phyloP scores from a whole-genome alignment of 1,139 yeast genomes.

The Lodderomyces orthopsilosis region DNA sequence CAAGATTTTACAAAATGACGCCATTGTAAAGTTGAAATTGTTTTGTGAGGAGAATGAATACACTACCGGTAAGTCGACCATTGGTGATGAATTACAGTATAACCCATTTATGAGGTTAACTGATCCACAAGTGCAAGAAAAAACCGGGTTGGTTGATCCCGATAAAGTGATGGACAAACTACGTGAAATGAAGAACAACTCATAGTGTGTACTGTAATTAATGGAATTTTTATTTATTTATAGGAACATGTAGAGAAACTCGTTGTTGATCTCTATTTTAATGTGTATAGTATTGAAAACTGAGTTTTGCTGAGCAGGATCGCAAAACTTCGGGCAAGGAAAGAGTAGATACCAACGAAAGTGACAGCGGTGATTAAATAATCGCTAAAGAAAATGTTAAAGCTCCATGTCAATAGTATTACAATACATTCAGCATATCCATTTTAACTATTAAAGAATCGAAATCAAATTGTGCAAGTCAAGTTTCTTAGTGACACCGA shows the following conservation, averaged over 20 bases:
- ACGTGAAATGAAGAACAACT: conserved; percentile 66
- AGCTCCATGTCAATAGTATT: too few species aligned
- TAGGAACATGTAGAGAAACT: neutral
- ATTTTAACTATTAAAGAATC: too few species aligned
- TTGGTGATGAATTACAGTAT: conserved; percentile 74
- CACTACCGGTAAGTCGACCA: conserved; percentile 82
- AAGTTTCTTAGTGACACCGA: too few species aligned
- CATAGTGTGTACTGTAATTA: conserved; percentile 12
- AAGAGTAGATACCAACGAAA: too few species aligned
- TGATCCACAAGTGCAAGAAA: conserved; percentile 54
- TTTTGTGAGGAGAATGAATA: conserved; percentile 56
- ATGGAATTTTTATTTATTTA: neutral
- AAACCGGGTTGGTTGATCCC: conserved; percentile 36
- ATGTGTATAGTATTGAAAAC: too few species aligned
- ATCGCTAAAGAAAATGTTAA: too few species aligned
- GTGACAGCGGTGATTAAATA: too few species aligned
- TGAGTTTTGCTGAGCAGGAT: too few species aligned
- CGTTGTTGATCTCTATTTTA: too few species aligned
- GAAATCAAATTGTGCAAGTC: too few species aligned
- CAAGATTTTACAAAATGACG: conserved; percentile 54
- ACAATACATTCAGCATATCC: too few species aligned
- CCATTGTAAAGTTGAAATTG: conserved; percentile 52
- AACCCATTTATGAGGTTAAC: conserved; percentile 86
- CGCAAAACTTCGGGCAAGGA: too few species aligned
- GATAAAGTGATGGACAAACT: conserved; percentile 62